phyloP scores from a whole-genome alignment of 768 basidiomycete species.

The Tulasnella sp. region DNA sequence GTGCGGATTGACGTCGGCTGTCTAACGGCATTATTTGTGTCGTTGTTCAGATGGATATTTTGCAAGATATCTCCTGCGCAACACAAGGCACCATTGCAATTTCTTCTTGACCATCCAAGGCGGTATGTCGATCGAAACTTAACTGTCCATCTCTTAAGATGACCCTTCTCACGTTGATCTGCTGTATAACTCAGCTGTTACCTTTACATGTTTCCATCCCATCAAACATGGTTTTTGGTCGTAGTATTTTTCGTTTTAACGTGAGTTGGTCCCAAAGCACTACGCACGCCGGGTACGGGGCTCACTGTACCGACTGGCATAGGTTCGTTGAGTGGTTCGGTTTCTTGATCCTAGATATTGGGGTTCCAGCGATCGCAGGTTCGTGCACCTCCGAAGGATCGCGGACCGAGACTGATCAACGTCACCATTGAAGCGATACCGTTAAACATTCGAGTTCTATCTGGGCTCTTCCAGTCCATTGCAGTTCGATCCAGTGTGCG shows the following conservation, averaged over 20 bases:
- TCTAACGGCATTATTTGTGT: not conserved
- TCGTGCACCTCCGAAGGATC: not conserved
- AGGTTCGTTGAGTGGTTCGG: constrained; percentile 62
- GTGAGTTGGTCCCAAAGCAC: not conserved
- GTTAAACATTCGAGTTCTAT: constrained; percentile 56
- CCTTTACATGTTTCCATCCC: constrained; percentile 82
- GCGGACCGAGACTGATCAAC: too few species aligned
- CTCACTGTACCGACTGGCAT: not conserved
- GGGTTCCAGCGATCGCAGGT: constrained; percentile 53
- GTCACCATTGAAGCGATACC: constrained; percentile 46
- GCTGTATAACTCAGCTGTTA: constrained; percentile 49
- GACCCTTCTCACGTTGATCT: not conserved
- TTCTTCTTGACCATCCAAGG: constrained; percentile 90
- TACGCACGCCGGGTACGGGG: not conserved
- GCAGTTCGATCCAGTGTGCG: constrained; percentile 51
- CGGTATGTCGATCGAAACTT: constrained; percentile 31
- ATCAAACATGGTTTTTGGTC: constrained; percentile 89
- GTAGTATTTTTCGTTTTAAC: constrained; percentile 59
- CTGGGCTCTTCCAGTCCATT: constrained; percentile 69
- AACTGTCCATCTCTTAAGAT: too few species aligned
- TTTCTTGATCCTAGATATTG: constrained; percentile 83
- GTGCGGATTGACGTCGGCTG: too few species aligned
- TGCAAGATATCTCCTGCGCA: constrained; percentile 59
- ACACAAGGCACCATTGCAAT: constrained; percentile 52
- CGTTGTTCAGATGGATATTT: constrained; percentile 55